These are phyloP conservation scores for Phaeosphaeriaceae sp. DNA, from an alignment of 2,329 filamentous ascomycete species.

Conservation along the genomic window DNA sequence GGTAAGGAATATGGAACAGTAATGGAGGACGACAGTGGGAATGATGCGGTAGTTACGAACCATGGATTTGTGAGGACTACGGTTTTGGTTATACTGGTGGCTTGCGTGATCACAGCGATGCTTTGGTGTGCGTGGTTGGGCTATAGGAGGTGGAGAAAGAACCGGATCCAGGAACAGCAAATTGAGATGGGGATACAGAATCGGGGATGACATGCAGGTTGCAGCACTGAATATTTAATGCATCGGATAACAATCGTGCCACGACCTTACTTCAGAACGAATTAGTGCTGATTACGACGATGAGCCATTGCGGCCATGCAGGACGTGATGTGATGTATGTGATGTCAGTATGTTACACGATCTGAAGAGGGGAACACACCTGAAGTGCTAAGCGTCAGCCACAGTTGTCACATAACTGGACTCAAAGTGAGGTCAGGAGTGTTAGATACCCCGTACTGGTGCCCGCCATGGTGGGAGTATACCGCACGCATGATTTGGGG, in stretches of 20 bases:
- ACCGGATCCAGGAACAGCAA: not conserved
- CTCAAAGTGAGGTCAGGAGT: no score
- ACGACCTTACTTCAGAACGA: not conserved
- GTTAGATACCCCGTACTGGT: no score
- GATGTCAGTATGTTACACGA: no score
- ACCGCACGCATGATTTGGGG: no score
- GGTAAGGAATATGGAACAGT: not conserved
- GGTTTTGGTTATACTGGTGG: not conserved
- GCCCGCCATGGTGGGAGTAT: no score
- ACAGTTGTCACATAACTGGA: no score
- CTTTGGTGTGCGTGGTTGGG: not conserved
- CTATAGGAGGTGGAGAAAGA: not conserved
- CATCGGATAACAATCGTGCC: not conserved
- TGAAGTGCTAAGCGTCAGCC: no score
- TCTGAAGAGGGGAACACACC: no score
- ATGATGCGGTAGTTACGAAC: not conserved
- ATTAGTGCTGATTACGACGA: no score
- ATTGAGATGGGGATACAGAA: not conserved
- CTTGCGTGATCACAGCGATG: not conserved
- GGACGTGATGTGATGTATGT: no score
- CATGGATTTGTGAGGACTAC: not conserved
- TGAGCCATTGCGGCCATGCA: no score
- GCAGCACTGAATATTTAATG: not conserved
- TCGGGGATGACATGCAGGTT: not conserved
- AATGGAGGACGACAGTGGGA: not conserved